Percentiles rank a stretch among this genome's conserved stretches.
phyloP scores from a whole-genome alignment of 106 monocot species.

The Xerophyta viscosa region DNA sequence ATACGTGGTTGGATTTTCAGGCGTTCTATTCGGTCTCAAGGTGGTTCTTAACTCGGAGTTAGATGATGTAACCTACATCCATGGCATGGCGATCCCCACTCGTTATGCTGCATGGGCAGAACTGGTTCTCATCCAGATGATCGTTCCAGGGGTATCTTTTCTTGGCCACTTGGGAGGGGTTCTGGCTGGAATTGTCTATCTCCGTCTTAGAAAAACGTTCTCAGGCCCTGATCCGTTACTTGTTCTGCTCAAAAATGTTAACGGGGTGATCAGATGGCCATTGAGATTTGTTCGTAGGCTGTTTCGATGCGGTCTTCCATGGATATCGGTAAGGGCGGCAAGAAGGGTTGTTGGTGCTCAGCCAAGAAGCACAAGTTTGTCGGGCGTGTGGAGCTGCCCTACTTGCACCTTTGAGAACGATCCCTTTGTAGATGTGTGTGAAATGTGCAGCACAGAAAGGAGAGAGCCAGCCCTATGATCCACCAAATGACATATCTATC shows the following conservation, averaged over 20 bases:
- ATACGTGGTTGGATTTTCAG: conserved; percentile 77
- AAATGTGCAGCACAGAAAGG: conserved; percentile 67
- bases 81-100: conserved; percentile 63
- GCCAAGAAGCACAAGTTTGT: neutral
- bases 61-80: conserved; percentile 37
- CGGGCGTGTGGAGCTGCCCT: conserved; percentile 62
- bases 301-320: conserved; percentile 5
- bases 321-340: conserved; percentile 44
- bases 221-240: conserved; percentile 49
- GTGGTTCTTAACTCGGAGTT: conserved; percentile 66
- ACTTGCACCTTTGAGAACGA: conserved; percentile 74
- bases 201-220: conserved; percentile 29
- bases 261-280: conserved; percentile 45
- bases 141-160: conserved; percentile 75
- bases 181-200: conserved; percentile 79
- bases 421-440: conserved; percentile 46
- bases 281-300: conserved; percentile 27
- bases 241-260: conserved; percentile 23
- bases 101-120: conserved; percentile 89
- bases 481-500: conserved; percentile 1
- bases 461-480: neutral
- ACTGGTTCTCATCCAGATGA: conserved; percentile 70
- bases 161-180: conserved; percentile 89
- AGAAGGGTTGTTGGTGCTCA: conserved; percentile 29
- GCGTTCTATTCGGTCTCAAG: conserved; percentile 87